Evolutionary conservation across 176 grass and related monocot species (phyloP).

Genomic region (Eleusine coracana): DNA sequence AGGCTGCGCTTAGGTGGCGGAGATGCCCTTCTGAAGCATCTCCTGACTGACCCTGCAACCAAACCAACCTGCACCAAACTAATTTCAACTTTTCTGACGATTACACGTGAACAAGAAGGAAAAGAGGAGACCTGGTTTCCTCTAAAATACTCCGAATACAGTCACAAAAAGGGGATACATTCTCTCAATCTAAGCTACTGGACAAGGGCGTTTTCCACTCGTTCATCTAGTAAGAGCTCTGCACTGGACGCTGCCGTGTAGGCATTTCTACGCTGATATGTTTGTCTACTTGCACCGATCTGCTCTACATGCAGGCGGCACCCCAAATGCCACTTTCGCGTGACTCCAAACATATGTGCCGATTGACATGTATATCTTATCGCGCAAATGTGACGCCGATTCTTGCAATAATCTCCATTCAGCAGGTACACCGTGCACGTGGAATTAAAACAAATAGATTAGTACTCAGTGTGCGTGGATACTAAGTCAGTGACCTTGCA

Average conservation of each 20-base stretch:
- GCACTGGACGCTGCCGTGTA: neutral
- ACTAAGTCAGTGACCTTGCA: neutral
- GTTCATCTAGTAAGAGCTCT: neutral
- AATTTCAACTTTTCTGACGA: slow-evolving; percentile 40
- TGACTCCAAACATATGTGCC: neutral
- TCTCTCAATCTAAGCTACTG: neutral
- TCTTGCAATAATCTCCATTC: neutral
- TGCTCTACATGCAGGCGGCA: neutral
- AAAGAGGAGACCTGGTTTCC: neutral
- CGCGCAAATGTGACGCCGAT: neutral
- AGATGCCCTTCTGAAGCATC: slow-evolving; percentile 28
- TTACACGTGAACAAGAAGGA: slow-evolving; percentile 7
- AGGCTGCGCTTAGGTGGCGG: slow-evolving; percentile 39
- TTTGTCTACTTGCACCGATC: neutral
- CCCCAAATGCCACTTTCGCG: neutral
- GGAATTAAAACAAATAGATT: neutral
- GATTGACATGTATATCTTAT: neutral
- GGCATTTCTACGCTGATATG: neutral
- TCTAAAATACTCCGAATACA: neutral
- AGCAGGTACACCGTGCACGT: slow-evolving; percentile 7
- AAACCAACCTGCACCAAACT: slow-evolving; percentile 3
- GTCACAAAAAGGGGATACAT: neutral
- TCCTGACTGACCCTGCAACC: neutral
- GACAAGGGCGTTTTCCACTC: neutral
- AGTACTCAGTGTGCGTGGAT: too few species aligned